Evolutionary conservation across 139 green algal species (phyloP), one percentile per base, ranked within the genome.

Genomic region (Chlamydomonas sp.): DNA sequence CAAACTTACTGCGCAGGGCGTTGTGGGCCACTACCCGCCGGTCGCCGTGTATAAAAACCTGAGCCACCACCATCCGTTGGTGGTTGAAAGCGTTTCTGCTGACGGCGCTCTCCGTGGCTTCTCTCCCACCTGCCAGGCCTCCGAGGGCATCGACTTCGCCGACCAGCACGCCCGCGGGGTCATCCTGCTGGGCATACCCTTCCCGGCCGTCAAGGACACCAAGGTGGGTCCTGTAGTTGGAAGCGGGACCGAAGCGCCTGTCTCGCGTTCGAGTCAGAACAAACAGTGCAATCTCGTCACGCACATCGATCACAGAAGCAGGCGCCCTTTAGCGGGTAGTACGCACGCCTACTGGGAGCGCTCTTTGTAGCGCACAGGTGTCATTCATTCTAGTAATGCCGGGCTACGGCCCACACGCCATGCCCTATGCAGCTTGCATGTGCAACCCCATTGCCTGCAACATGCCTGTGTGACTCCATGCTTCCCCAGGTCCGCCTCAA

Each of bases 91-190:
- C 14, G 66, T 20, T 72, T 72, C 15, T 72, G 15, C 66, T 15
- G 14, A 72, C 66, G 15, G 66, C 66, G 71, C 71, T 20, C 71
- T 8, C 71, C 31, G 49, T 8, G 5, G 5, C 58, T 63, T 31
- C 49, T n/a, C 63, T 8, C 4, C 76, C 66, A 4, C 68, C 3
- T 71, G 2, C 2, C 91, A 99, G 97, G 97, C 97, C 5, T 98
- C 95, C 7, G 98, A 99, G 90, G 98, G 98, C 10, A 96, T 99
- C 59, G 97, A 99, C 90, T 99, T 99, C 93, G 93, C 96, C 5
- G 96, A 99, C 88, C 91, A 89, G 63, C 94, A 96, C 63, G 98
- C 97, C 1, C 90, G 98, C 4, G 96, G 91, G 4, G 98, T 99
- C 60, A 93, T 99, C 17, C 86, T 99, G 8, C 88, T 99, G 64